Base-by-base conservation (phyloP, 2,329 filamentous ascomycete genomes). In the Hymenoscyphus infarciens region DNA sequence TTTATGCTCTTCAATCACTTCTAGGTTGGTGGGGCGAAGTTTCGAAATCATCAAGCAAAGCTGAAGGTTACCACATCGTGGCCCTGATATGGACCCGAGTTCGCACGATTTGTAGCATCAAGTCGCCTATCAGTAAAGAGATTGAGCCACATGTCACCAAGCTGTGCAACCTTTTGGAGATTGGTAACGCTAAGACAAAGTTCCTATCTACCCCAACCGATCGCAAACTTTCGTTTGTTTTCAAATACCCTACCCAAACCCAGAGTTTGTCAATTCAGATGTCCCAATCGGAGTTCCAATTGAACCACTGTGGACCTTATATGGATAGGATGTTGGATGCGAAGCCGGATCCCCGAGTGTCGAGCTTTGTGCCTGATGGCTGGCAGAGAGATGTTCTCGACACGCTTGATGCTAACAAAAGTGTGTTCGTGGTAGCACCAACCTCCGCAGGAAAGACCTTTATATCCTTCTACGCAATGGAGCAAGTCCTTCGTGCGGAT, bases 401-500 rank as follows among this genome's bases (percentile, higher is more conserved):
- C 66, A 83, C 85, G 45, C 87, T 93, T 42, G 90, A 94, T 72
- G 81, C 80, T 0, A 80, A 89, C 60, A 83, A 86, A 66, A 91
- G 88, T 68, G 77, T 91, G 0, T 87, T 93, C 63, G 88, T 92
- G 0, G 86, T 93, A 8, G 90, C 90, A 0, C 90, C 90, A 0
- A 94, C 90, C 0, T 90, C 87, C 27, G 87, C 90, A 0, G 90
- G 90, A 66, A 94, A 93, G 74, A 94, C 90, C 0, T 94, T 93
- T 73, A 93, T 93, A 63, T 89, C 85, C 0, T 94, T 93, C 74
- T 92, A 94, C 69, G 90, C 90, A 1, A 94, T 93, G 87, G 88
- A 89, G 70, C 87, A 90, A 71, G 79, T 92, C 0, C 77, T 94
- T 10, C 81, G 88, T 70, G 81, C 82, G 3, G 85, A 84, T 65